Percentiles rank a stretch among this genome's conserved stretches.
Evolutionary conservation across 495 filamentous ascomycete species (phyloP).

Genomic region (Penicillium tannophilum): DNA sequence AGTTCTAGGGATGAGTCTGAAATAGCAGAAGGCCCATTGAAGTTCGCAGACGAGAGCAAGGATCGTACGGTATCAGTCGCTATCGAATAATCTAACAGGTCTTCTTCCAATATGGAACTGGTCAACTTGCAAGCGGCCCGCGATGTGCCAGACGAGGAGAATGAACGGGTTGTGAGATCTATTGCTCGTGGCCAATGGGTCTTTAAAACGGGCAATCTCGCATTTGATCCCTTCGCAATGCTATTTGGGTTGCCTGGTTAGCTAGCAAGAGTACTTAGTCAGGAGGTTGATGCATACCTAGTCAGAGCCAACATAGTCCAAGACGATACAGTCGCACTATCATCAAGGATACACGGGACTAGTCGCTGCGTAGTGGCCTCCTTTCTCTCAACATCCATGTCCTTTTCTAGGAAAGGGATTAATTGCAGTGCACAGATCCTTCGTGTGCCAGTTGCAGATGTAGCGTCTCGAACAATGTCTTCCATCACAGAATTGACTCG

Average conservation of each 20-base stretch:
- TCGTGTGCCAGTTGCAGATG: conserved; percentile 52
- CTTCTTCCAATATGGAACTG: conserved; percentile 61
- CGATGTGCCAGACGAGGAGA: conserved; percentile 69
- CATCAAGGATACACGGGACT: conserved; percentile 54
- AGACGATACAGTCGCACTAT: conserved; percentile 53
- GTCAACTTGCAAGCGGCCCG: conserved; percentile 82
- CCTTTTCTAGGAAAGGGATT: conserved; percentile 67
- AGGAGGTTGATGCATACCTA: conserved; percentile 43
- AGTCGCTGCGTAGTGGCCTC: conserved; percentile 50
- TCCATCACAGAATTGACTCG: conserved; percentile 59
- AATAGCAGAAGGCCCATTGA: conserved; percentile 79
- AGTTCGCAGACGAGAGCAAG: conserved; percentile 71
- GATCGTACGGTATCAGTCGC: conserved; percentile 64
- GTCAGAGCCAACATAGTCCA: conserved; percentile 70
- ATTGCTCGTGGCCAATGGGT: conserved; percentile 70
- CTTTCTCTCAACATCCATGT: conserved; percentile 42
- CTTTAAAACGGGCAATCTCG: conserved; percentile 32
- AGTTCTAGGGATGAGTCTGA: conserved; percentile 76
- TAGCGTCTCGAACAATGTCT: conserved; percentile 63
- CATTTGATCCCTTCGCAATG: conserved; percentile 32
- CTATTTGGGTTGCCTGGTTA: conserved; percentile 24
- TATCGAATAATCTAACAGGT: conserved; percentile 63
- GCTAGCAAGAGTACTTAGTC: not conserved
- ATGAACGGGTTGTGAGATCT: conserved; percentile 69
- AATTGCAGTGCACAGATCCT: conserved; percentile 74